Evolutionary conservation across 805 yeast genomes (phyloP).

Genomic region (Wickerhamomyces hampshirensis): DNA sequence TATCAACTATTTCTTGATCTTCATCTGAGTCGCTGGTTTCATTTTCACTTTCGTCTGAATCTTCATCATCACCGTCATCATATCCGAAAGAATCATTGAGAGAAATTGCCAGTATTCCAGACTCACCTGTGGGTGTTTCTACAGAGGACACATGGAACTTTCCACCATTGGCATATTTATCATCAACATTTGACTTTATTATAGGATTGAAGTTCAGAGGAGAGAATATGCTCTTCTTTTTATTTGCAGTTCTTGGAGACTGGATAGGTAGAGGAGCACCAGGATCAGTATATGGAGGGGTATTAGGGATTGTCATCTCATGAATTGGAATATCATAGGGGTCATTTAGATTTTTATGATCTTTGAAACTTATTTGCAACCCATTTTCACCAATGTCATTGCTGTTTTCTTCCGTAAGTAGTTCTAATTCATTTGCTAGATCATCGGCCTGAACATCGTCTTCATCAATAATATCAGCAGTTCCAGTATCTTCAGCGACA

Average conservation of each 20-base stretch:
- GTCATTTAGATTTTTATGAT: constrained; percentile 5
- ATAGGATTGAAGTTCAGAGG: constrained; percentile 80
- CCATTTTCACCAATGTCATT: background rate
- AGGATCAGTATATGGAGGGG: constrained; percentile 67
- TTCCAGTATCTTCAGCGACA: constrained; percentile 8
- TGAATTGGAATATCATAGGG: constrained; percentile 51
- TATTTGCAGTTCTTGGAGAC: constrained; percentile 35
- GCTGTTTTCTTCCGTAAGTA: constrained; percentile 7
- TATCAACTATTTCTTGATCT: background rate
- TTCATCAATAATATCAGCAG: constrained; percentile 28
- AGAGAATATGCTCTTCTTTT: constrained; percentile 64
- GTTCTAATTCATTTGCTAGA: constrained; percentile 27
- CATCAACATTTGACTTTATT: constrained; percentile 70
- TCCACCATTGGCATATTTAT: constrained; percentile 87
- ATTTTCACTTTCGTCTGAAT: constrained; percentile 16
- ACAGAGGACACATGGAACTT: constrained; percentile 58
- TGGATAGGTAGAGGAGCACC: constrained; percentile 75
- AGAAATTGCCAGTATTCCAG: constrained; percentile 11
- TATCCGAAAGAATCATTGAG: constrained; percentile 15
- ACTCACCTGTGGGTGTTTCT: constrained; percentile 20
- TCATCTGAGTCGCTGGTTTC: constrained; percentile 7
- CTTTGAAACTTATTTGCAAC: constrained; percentile 8
- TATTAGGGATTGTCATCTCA: constrained; percentile 49
- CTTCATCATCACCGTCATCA: constrained; percentile 23
- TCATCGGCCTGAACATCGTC: constrained; percentile 32